Base-by-base conservation (phyloP, 331 rosid genomes). In the Rosa hybrid region DNA sequence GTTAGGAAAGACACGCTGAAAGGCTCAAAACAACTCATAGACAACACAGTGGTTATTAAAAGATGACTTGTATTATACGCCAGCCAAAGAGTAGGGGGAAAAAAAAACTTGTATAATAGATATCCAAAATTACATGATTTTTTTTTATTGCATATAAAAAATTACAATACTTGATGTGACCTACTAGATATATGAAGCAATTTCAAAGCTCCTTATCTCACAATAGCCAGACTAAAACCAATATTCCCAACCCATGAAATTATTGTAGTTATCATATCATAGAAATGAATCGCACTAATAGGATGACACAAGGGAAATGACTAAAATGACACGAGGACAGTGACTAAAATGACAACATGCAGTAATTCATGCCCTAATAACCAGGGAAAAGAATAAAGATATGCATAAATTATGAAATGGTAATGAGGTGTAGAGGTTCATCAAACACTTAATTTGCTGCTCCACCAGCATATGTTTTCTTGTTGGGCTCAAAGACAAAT, bases 401-500 rank as follows among this genome's bases (percentile, higher is more conserved):
- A 60, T 50, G 63, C 51, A 50, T 68, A 68, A 30, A 45, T 45
- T 45, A 45, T 45, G 63, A 27, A 80, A 39, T 21, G 71, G 51
- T 71, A 71, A 20, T 21, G 48, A 45, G 57, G 75, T 38, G 54
- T 17, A 27, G n/a, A 67, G 34, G 54, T 64, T 71, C 63, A 42
- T 74, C 48, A 60, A 2, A 74, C 71, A 46, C 78, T 59, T 59
- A 71, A 42, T 17, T 48, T 68, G 76, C 65, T 30, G 75, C 71
- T 86, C 74, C 30, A 17, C 78, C 57, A 7, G 73, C 78, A 49
- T 62, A 75, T 65, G 71, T 79, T 72, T 86, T 86, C 83, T 85
- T 86, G 82, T 88, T 88, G 67, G 96, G 87, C 70, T 88, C 83
- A 48, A 87, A 87, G 42, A 89, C 93, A 27, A 83, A 85, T 48